Conservation (phyloP, 257 asterid genomes). For the Thymus mandschuricus region DNA sequence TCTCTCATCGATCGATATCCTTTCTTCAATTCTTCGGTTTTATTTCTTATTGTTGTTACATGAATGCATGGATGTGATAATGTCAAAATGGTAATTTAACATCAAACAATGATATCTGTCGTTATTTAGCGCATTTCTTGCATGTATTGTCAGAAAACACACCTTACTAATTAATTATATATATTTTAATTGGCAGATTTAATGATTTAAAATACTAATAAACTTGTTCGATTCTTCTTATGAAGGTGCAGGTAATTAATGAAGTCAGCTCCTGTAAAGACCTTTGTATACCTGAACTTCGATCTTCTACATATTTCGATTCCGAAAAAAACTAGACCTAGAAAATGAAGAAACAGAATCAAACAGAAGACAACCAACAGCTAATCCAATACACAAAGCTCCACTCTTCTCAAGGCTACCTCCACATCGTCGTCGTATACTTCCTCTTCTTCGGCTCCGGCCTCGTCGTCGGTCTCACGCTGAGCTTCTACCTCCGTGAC, state of each 20-base stretch:
- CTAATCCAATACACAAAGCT: constrained; percentile 32
- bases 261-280: neutral
- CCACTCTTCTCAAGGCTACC: constrained; percentile 36
- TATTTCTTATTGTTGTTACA: neutral
- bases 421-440: constrained; percentile 51
- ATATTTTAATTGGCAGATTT: neutral
- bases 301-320: neutral
- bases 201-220: neutral
- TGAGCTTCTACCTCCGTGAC: constrained; percentile 47
- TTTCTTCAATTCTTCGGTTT: neutral
- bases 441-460: constrained; percentile 77
- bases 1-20: neutral
- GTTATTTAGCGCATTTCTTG: too few species aligned
- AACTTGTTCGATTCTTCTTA: neutral
- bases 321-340: neutral
- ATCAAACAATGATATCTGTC: too few species aligned
- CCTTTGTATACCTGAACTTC: constrained; percentile 2
- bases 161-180: too few species aligned
- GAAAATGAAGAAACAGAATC: constrained; percentile 36
- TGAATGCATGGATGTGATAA: too few species aligned
- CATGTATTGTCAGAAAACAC: too few species aligned
- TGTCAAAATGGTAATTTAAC: too few species aligned
- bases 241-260: constrained; percentile 18
- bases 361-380: constrained; percentile 27
- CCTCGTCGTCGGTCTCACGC: constrained; percentile 59